A percentile compares a stretch with the other conserved stretches of the same genome.
Conservation (phyloP, 2,329 filamentous ascomycete species). For the Ophiostoma sp. region DNA sequence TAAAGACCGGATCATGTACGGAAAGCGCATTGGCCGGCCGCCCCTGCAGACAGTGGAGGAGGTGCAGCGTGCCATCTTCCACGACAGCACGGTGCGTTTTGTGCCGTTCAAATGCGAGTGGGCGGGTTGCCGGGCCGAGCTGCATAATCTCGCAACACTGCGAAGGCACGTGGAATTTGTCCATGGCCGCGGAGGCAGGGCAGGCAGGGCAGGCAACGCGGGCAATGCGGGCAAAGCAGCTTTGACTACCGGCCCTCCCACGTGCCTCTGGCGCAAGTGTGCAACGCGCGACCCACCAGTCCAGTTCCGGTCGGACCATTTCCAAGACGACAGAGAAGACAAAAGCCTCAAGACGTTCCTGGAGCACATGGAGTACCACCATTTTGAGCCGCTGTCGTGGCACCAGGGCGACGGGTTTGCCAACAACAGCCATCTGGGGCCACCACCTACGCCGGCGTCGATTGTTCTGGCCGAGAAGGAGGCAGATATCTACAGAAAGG, state of each 20-base stretch:
- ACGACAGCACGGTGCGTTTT: conserved; percentile 36
- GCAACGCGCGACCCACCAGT: conserved; percentile 26
- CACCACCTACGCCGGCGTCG: conserved; percentile 1
- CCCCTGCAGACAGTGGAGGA: conserved; percentile 32
- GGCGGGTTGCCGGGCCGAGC: conserved; percentile 52
- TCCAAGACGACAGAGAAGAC: no score
- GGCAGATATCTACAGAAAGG: background rate
- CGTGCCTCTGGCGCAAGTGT: conserved; percentile 42
- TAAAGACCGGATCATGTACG: conserved; percentile 8
- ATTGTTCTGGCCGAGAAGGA: conserved; percentile 20
- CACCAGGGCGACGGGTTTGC: conserved; percentile 54
- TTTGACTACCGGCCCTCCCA: conserved; percentile 2
- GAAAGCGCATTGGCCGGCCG: conserved; percentile 32
- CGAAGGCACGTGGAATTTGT: conserved; percentile 48
- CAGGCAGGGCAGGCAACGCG: no score
- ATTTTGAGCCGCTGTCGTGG: conserved; percentile 51
- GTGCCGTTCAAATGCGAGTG: conserved; percentile 56
- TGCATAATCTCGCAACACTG: conserved; percentile 58
- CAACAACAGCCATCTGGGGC: conserved; percentile 33
- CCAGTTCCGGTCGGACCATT: conserved; percentile 24
- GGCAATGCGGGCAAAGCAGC: background rate
- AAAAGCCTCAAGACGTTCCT: conserved; percentile 34
- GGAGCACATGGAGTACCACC: conserved; percentile 49
- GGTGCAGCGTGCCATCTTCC: conserved; percentile 39
- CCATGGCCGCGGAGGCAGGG: conserved; percentile 36